These are phyloP conservation scores for Phaeosphaeria sp. DNA, from an alignment of 2,329 filamentous ascomycete genomes.

Conservation along the genomic window DNA sequence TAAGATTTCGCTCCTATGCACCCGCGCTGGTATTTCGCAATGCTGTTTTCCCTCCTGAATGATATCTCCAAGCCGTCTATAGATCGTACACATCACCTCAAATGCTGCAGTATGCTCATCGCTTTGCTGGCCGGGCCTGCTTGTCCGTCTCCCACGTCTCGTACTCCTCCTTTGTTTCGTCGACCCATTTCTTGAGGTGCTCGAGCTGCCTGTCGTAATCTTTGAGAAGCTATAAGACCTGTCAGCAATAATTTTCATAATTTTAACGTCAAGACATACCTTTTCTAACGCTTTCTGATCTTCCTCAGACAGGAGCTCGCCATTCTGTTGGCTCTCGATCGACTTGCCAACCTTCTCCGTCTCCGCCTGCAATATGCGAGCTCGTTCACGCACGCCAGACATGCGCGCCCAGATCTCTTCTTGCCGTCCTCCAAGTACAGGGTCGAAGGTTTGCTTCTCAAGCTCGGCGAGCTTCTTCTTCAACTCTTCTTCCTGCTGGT, in stretches of 20 bases:
- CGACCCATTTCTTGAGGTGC: constrained; percentile 73
- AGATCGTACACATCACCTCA: constrained; percentile 18
- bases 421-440: constrained; percentile 74
- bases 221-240: constrained; percentile 68
- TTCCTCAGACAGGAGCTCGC: constrained; percentile 68
- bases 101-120: constrained; percentile 16
- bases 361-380: constrained; percentile 75
- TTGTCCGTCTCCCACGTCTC: constrained; percentile 58
- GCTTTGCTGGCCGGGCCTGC: constrained; percentile 33
- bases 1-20: constrained; percentile 8
- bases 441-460: constrained; percentile 75
- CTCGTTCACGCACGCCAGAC: constrained; percentile 75
- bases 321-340: constrained; percentile 54
- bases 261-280: constrained; percentile 54
- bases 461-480: constrained; percentile 73
- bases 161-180: constrained; percentile 65
- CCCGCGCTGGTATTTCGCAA: constrained; percentile 19
- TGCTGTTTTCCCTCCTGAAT: constrained; percentile 19
- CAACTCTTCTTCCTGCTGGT: constrained; percentile 79
- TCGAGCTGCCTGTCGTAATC: constrained; percentile 81
- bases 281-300: constrained; percentile 76
- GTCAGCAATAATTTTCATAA: neutral
- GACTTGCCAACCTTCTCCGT: constrained; percentile 69
- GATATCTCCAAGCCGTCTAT: constrained; percentile 17
- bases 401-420: constrained; percentile 88